These are phyloP conservation scores for Penicillium manginii DNA, from an alignment of 495 filamentous ascomycete genomes.

Conservation along the genomic window DNA sequence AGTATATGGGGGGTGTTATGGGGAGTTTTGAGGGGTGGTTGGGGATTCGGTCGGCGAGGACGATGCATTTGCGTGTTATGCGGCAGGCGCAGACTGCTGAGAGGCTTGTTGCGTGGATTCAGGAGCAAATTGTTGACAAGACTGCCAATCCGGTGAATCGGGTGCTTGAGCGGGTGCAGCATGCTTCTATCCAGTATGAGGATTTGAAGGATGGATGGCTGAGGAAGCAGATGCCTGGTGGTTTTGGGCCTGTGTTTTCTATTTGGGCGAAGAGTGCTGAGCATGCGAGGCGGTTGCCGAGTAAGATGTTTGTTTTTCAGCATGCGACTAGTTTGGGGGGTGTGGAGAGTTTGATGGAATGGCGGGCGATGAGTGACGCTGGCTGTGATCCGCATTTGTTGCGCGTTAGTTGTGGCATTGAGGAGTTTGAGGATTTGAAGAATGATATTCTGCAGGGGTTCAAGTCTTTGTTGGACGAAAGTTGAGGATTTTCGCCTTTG, in stretches of 20 bases:
- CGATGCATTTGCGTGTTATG: conserved; percentile 77
- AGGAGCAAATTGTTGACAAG: conserved; percentile 41
- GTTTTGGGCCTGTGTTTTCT: conserved; percentile 85
- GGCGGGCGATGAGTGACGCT: conserved; percentile 61
- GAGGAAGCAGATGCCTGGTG: conserved; percentile 83
- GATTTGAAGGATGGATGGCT: conserved; percentile 66
- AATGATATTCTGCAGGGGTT: conserved; percentile 20
- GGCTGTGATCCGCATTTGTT: conserved; percentile 17
- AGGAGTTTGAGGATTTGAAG: conserved; percentile 26
- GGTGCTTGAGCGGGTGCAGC: conserved; percentile 62
- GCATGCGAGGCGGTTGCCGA: conserved; percentile 72
- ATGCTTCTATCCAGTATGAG: conserved; percentile 72
- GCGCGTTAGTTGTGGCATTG: conserved; percentile 23
- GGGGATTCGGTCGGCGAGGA: conserved; percentile 79
- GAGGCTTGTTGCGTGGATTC: conserved; percentile 71
- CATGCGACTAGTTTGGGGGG: conserved; percentile 92
- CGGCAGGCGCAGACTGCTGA: conserved; percentile 70
- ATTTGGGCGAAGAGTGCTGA: conserved; percentile 61
- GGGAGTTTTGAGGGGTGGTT: conserved; percentile 90
- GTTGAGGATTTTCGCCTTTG: neutral
- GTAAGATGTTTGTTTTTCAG: conserved; percentile 78
- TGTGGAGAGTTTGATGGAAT: conserved; percentile 83
- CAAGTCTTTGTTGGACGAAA: conserved; percentile 6
- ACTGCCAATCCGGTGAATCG: conserved; percentile 43
- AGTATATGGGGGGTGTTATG: conserved; percentile 80